A percentile compares a stretch with the other conserved stretches of the same genome.
phyloP scores from a whole-genome alignment of 73 alveolate species.

The Durusdinium trenchii region DNA sequence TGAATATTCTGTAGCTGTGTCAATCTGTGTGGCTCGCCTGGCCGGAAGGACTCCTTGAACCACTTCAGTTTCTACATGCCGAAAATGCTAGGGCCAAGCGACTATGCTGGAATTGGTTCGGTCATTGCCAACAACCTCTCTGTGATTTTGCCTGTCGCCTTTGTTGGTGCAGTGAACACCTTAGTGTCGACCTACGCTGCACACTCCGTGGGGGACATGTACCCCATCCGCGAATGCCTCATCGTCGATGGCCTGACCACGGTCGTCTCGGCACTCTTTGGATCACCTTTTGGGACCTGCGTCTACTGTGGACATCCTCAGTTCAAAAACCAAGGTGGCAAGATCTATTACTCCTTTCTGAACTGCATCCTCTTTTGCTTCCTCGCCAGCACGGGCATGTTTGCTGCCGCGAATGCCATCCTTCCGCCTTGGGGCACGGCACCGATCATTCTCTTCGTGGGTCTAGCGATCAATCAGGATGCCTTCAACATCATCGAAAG shows the following conservation, averaged over 20 bases:
- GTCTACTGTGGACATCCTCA: slow-evolving; percentile 92
- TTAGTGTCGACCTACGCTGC: slow-evolving; percentile 65
- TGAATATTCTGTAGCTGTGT: neutral
- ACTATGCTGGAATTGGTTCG: neutral
- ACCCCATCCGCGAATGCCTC: slow-evolving; percentile 81
- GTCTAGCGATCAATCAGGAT: slow-evolving; percentile 57
- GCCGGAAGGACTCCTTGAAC: neutral
- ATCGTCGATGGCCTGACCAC: slow-evolving; percentile 88
- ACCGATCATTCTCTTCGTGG: slow-evolving; percentile 68
- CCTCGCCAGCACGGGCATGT: slow-evolving; percentile 66
- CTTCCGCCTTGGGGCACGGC: slow-evolving; percentile 88
- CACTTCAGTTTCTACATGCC: slow-evolving; percentile 45
- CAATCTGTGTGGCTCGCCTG: neutral
- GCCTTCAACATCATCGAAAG: slow-evolving; percentile 50
- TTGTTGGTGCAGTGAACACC: slow-evolving; percentile 87
- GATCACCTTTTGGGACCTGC: slow-evolving; percentile 87
- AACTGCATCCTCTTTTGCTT: slow-evolving; percentile 85
- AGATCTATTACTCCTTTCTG: slow-evolving; percentile 85
- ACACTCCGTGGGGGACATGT: slow-evolving; percentile 77
- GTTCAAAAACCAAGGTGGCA: slow-evolving; percentile 83
- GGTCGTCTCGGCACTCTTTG: slow-evolving; percentile 60
- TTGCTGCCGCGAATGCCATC: slow-evolving; percentile 57
- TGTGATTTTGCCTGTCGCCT: slow-evolving; percentile 63
- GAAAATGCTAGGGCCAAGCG: neutral
- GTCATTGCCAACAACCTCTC: neutral